Evolutionary conservation across 176 grass and related monocot genomes (phyloP).

Genomic region (Carex parvula): DNA sequence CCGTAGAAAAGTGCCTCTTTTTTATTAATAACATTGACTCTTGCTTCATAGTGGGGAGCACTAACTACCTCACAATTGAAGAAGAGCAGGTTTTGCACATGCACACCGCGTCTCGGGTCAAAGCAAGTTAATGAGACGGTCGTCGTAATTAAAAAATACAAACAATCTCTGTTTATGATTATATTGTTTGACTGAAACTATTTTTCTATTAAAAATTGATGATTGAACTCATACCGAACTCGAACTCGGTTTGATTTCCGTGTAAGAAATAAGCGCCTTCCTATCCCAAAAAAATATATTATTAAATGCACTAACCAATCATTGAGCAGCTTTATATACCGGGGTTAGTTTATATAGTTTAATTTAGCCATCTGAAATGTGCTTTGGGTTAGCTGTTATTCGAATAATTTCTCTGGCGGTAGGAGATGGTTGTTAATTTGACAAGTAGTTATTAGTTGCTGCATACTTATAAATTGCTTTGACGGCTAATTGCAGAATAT

Average conservation of each 20-base stretch:
- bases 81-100: neutral
- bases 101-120: conserved; percentile 11
- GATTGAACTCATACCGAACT: neutral
- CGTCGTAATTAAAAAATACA: neutral
- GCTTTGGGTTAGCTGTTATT: neutral
- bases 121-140: neutral
- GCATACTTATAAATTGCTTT: no score
- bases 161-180: neutral
- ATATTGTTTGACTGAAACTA: neutral
- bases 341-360: neutral
- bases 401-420: neutral
- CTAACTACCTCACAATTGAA: neutral
- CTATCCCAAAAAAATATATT: neutral
- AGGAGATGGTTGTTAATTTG: neutral
- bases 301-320: neutral
- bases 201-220: neutral
- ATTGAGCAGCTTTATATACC: neutral
- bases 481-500: no score
- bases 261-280: neutral
- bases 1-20: neutral
- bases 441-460: no score
- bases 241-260: neutral
- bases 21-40: neutral
- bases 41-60: neutral
- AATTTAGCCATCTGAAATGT: neutral